Evolutionary conservation across 2,329 filamentous ascomycete genomes (phyloP), one percentile per base, ranked within the genome.

Genomic region (Colletotrichum costaricense): DNA sequence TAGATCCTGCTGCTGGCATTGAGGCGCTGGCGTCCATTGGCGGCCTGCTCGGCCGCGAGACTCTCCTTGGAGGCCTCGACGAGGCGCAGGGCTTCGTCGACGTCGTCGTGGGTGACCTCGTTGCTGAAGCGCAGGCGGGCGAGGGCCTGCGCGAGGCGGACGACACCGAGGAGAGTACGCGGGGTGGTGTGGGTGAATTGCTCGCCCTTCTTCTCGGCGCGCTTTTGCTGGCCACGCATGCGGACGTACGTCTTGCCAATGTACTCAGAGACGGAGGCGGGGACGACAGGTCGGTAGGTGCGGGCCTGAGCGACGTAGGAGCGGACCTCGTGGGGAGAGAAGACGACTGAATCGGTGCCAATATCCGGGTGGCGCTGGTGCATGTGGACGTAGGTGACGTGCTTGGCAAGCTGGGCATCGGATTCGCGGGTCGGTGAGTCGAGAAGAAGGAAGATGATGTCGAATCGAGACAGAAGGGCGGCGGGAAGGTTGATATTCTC

Each of bases 401-500:
- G 97, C 83, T 94, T 94, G 75, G 97, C 97, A 26, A 99, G 91
- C 83, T 98, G 94, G 80, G 97, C 95, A 80, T 99, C 97, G 0
- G 91, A 89, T 77, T 99, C 97, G 75, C 95, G 93, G 22, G 92
- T 93, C 2, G 97, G 96, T 49, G 95, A 98, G 86, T 99, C 97
- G 72, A 99, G 93, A 78, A 99, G 95, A 59, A 99, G 88, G 88
- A 98, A 99, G 77, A 99, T 90, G 77, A 99, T 90, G 82, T 99
- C 97, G 84, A 99, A 99, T 90, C 97, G 94, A 73, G 96, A 98
- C 67, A 99, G 90, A 24, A 99, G 91, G 24, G 97, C 97, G 22
- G 97, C 97, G n/a, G 97, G 97, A 54, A 99, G 92, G 84, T 99
- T 99, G 85, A 99, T 99, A 84, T 99, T 99, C 83, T 99, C 97